Evolutionary conservation across 2,329 filamentous ascomycete species (phyloP), one percentile per base, ranked within the genome.

Genomic region (Didymella lethalis): DNA sequence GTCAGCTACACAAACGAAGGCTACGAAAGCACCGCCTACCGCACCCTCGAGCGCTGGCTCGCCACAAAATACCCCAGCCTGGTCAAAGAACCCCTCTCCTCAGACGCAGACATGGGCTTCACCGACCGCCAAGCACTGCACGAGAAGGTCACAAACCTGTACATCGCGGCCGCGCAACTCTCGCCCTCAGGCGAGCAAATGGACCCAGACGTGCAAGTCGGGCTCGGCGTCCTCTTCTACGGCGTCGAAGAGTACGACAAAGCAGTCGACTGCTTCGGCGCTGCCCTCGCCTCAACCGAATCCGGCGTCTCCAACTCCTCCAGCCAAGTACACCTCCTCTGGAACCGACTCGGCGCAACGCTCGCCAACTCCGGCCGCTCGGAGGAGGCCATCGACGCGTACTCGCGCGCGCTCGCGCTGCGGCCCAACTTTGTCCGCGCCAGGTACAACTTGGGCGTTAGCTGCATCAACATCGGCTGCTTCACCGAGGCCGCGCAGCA

Each of bases 1-100:
- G 94, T 99, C 20, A 96, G 92, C 5, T 99, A 99, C 79, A 99
- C 95, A 47, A 99, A 99, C 80, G 95, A 99, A 80, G 95, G 94
- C 63, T 99, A 98, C 80, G 95, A 99, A 79, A 94, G 91, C 73
- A 96, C 93, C 20, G 94, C 95, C 47, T 99, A 98, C 82, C 88
- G 94, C 54, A 98, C 94, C 10, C 85, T 99, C 14, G 95, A 99
- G 80, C 91, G 94, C 65, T 99, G 95, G 95, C 85, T 99, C 29
- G 92, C 92, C n/a, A 87, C 91, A 71, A 96, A 96, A 79, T 99
- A 99, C 78, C 93, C 95, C 7, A 83, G 87, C 34, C 87, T 99
- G 63, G 87, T 91, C 48, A 89, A 88, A 48, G 85, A 86, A 48
- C 85, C 92, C 34, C 80, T 96, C 16, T 90, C 91, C 20, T 86